Evolutionary conservation across 2,329 filamentous ascomycete genomes (phyloP).

Genomic region (Colletotrichum lindemuthianum): DNA sequence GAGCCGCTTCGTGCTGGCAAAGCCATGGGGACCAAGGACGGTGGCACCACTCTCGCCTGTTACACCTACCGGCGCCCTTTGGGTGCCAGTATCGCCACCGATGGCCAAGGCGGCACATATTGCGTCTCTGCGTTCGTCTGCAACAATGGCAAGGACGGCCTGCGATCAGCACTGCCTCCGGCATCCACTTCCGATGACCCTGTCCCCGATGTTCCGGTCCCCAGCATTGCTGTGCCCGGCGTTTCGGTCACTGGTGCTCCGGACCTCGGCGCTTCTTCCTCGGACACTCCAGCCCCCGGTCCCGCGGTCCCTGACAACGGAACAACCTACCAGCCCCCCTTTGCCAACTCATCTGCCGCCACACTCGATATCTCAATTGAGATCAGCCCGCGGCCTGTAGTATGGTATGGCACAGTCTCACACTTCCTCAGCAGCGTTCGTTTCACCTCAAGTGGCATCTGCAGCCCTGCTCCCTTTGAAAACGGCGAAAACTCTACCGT

Average conservation of each 20-base stretch:
- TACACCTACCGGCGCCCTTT: conserved; percentile 54
- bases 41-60: conserved; percentile 51
- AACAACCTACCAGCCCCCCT: not conserved
- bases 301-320: conserved; percentile 4
- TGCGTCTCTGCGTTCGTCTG: conserved; percentile 55
- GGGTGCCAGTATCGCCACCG: conserved; percentile 46
- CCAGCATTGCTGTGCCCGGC: too few species aligned
- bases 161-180: not conserved
- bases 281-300: not conserved
- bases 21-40: conserved; percentile 52
- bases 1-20: conserved; percentile 52
- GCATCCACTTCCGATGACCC: too few species aligned
- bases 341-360: conserved; percentile 9
- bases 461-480: conserved; percentile 27
- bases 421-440: conserved; percentile 32
- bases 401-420: conserved; percentile 30
- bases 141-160: conserved; percentile 45
- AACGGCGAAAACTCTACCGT: conserved; percentile 33
- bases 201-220: too few species aligned
- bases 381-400: conserved; percentile 24
- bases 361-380: conserved; percentile 18
- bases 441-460: conserved; percentile 23
- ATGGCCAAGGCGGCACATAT: conserved; percentile 45
- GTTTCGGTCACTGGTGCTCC: too few species aligned
- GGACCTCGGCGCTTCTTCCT: conserved; percentile 22